Base-by-base conservation (phyloP, 2,329 filamentous ascomycete genomes). In the Botrytis pseudocinerea region DNA sequence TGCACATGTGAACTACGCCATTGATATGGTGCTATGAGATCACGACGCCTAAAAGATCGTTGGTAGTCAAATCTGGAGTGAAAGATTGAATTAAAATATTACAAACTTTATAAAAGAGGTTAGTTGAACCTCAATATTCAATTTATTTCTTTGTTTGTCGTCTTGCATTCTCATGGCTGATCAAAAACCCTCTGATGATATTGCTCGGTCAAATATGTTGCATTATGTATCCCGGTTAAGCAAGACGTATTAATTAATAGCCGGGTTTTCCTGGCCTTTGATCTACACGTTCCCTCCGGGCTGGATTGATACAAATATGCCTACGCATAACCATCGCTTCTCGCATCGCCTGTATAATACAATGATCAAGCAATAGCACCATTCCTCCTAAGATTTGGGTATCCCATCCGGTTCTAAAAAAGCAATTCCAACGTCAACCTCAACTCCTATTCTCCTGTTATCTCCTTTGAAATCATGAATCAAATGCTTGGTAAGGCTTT, bases 371-470 rank as follows among this genome's bases (percentile, higher is more conserved):
- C 65, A 57, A 69, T 32, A 42, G 48, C n/a, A 25, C 65, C 18
- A 25, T 28, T 42, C n/a, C 48, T 57, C 25, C 40, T 42, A 42
- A 59, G 48, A 69, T 57, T 16, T 69, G 32, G 63, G 65, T 69
- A 69, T 69, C 38, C 38, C 35, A 14, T 57, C 48, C 35, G 35
- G 25, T 57, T 57, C 35, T 22, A 32, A 20, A 59, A 57, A 69
- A 69, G 48, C 35, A 57, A 69, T 57, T n/a, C 38, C 44, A 32
- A 69, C 22, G 38, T 54, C 6, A 57, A 42, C 65, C 65, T 10
- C n/a, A 42, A 69, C 65, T 69, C 65, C 40, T 46, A n/a, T 38
- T 46, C 54, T 44, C 68, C 68, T 70, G 16, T 62, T 28, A 61
- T 62, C 18, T 20, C 54, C 32, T n/a, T n/a, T 62, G 25, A 28